phyloP scores from a whole-genome alignment of 352 stramenopile genomes.

The Phytophthora pinifolia region DNA sequence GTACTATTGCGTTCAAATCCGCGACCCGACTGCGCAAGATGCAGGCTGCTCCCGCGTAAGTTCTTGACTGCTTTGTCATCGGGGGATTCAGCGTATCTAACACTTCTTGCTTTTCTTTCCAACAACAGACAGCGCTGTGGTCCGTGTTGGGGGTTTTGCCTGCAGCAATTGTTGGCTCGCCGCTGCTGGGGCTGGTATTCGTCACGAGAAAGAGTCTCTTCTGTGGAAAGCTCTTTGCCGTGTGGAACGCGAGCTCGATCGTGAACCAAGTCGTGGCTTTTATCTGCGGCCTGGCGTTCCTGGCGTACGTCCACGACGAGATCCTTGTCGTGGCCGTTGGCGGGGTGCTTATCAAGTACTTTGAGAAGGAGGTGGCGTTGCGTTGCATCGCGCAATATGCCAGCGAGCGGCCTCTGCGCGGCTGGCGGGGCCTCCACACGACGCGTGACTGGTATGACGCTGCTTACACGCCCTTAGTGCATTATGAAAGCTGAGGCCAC shows the following conservation, averaged over 20 bases:
- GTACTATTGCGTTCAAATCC: constrained; percentile 87
- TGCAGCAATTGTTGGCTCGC: constrained; percentile 54
- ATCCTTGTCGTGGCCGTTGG: constrained; percentile 58
- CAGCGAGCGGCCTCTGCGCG: constrained; percentile 57
- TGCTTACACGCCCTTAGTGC: constrained; percentile 76
- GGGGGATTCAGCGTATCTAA: constrained; percentile 2
- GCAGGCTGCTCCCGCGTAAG: constrained; percentile 77
- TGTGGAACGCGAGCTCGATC: constrained; percentile 74
- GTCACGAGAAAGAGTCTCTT: constrained; percentile 73
- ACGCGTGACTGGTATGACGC: constrained; percentile 89
- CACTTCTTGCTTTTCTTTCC: constrained; percentile 5
- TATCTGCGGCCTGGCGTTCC: constrained; percentile 52
- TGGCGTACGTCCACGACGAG: constrained; percentile 69
- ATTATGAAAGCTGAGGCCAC: constrained; percentile 54
- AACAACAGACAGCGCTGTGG: constrained; percentile 51
- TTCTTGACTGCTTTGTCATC: background rate
- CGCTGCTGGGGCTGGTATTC: constrained; percentile 70
- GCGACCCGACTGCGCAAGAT: constrained; percentile 68
- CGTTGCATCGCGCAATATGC: constrained; percentile 81
- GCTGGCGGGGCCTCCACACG: constrained; percentile 79
- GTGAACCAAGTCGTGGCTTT: constrained; percentile 74
- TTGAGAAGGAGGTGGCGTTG: constrained; percentile 66
- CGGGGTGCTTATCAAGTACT: constrained; percentile 64
- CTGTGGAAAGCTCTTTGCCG: constrained; percentile 66
- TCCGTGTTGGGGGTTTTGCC: constrained; percentile 66